A percentile compares a stretch with the other conserved stretches of the same genome.
phyloP scores from a whole-genome alignment of 345 rosid genomes.

The Hibiscus mutabilis region DNA sequence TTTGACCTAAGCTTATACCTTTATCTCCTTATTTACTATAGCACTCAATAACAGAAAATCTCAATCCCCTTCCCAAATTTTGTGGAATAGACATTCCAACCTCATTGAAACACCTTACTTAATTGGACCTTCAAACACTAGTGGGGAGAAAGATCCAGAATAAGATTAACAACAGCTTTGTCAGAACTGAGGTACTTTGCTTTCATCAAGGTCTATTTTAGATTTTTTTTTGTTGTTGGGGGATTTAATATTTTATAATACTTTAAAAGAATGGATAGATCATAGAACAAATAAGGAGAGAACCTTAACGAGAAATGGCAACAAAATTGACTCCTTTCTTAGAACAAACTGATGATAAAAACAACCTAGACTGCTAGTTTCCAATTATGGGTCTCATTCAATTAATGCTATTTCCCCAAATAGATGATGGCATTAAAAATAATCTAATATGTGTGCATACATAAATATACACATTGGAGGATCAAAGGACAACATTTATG shows the following conservation, averaged over 20 bases:
- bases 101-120: not conserved
- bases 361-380: not conserved
- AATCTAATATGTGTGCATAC: not conserved
- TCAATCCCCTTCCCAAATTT: not conserved
- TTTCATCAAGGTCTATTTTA: too few species aligned
- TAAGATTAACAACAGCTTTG: not conserved
- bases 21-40: not conserved
- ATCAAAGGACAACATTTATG: not conserved
- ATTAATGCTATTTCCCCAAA: not conserved
- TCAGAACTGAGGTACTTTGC: not conserved
- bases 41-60: not conserved
- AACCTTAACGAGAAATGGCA: not conserved
- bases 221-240: too few species aligned
- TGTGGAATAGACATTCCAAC: not conserved
- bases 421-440: not conserved
- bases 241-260: not conserved
- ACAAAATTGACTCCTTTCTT: not conserved
- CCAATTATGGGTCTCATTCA: not conserved
- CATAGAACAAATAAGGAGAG: not conserved
- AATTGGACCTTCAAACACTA: not conserved
- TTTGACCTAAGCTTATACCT: not conserved
- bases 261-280: not conserved
- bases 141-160: not conserved
- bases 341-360: not conserved
- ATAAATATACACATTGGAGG: not conserved